Conservation (phyloP, 73 alveolate species). For the Tetrahymena elliotti region DNA sequence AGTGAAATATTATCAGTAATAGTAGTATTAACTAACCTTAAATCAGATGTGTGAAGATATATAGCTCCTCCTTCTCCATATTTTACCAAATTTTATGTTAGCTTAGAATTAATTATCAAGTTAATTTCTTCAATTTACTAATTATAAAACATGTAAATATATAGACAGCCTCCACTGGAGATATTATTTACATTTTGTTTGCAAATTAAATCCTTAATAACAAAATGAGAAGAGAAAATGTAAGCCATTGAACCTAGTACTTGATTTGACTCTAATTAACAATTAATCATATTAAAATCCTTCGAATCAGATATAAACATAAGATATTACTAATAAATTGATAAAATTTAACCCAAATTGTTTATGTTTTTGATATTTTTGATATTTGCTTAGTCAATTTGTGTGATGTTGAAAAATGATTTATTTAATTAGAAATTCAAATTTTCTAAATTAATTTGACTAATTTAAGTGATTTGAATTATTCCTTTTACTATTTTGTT, state of each 20-base stretch:
- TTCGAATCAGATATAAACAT: not conserved
- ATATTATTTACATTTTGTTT: not conserved
- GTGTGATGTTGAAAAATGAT: not conserved
- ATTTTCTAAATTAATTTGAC: not conserved
- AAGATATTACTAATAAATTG: not conserved
- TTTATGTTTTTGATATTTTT: not conserved
- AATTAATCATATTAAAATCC: not conserved
- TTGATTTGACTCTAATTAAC: not conserved
- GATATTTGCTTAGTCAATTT: not conserved
- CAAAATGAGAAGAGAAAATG: not conserved
- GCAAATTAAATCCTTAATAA: not conserved
- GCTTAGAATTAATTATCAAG: not conserved
- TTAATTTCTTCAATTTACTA: not conserved
- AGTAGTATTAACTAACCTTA: not conserved
- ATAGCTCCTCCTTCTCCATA: not conserved
- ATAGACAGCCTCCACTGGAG: not conserved
- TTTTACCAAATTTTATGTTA: not conserved
- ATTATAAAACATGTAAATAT: not conserved
- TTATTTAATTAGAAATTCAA: not conserved
- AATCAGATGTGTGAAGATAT: not conserved
- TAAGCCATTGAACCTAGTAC: not conserved
- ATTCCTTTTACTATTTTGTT: not conserved
- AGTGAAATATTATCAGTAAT: not conserved
- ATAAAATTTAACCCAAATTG: not conserved
- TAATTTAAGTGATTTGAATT: not conserved